Conservation (phyloP, 352 stramenopile species). For the Plasmopara halstedii region DNA sequence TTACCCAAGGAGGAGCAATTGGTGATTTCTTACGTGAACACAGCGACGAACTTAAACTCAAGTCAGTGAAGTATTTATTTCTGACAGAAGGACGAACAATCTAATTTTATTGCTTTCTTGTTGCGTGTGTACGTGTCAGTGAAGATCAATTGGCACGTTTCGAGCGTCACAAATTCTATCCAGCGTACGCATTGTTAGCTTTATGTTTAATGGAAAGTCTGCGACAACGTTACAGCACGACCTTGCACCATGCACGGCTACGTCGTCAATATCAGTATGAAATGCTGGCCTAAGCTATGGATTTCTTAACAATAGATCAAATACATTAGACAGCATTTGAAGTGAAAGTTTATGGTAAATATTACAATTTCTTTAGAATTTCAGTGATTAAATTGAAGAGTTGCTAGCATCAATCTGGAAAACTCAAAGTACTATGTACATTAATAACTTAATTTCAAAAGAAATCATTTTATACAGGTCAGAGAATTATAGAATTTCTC, state of each 20-base stretch:
- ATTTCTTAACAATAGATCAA: no score
- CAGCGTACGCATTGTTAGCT: constrained; percentile 55
- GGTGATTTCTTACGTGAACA: constrained; percentile 63
- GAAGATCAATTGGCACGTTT: constrained; percentile 40
- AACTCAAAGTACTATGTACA: no score
- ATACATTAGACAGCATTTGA: no score
- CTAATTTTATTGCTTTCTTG: background rate
- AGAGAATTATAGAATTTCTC: no score
- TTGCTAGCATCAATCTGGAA: no score
- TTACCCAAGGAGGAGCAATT: constrained; percentile 58
- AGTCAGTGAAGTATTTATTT: constrained; percentile 14
- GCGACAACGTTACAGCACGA: constrained; percentile 69
- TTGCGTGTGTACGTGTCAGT: constrained; percentile 8
- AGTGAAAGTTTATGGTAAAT: no score
- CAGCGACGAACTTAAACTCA: constrained; percentile 59
- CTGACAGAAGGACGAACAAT: no score
- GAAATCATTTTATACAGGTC: no score
- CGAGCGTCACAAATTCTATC: constrained; percentile 65
- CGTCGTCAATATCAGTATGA: constrained; percentile 61
- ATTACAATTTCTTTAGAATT: no score
- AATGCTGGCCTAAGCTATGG: constrained; percentile 9
- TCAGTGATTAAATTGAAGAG: no score
- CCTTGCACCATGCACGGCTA: constrained; percentile 39
- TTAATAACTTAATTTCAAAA: no score
- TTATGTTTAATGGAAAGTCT: constrained; percentile 69